Evolutionary conservation across 2,329 filamentous ascomycete genomes (phyloP), one percentile per base, ranked within the genome.

Genomic region (Delphinella strobiligena): DNA sequence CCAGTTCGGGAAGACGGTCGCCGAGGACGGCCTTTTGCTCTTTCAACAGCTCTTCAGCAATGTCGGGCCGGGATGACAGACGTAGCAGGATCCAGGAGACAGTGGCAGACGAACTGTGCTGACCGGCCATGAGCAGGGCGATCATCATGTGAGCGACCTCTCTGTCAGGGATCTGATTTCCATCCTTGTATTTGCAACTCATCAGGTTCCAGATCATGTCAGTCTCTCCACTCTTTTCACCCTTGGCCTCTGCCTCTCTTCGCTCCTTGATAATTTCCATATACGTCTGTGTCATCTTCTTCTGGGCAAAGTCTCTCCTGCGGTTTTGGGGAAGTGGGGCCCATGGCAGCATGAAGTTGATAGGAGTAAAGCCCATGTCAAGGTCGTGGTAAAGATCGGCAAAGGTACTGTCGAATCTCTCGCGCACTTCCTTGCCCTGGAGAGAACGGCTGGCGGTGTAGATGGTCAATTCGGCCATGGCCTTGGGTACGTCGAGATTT

Each of bases 71-170:
- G 44, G 80, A 74, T 18, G 86, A 85, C 29, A 93, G 75, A 48
- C 80, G 81, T 31, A 93, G 72, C 59, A 91, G 72, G 53, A 93
- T 87, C 84, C 86, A 93, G 30, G 84, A 75, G 52, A 77, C 80
- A 30, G 83, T 88, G 15, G 84, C 86, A 3, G 85, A 85, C 2
- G 84, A 89, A 2, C 82, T 89, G 66, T 93, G 86, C 59, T 93
- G 86, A 41, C 86, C 86, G 43, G 84, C 86, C 85, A 93, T 93
- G 46, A 93, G 75, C 16, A 93, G 72, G 4, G 85, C 85, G 61
- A 93, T 93, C 83, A 93, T 89, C 75, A 93, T 89, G 63, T 91
- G 82, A 16, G 86, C 85, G 43, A 93, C 74, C 61, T 93, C 85
- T 53, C 81, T 72, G 55, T 93, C 86, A 12, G 86, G 81, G n/a